These are phyloP conservation scores for Capronia americana DNA, from an alignment of 2,329 filamentous ascomycete genomes.

Conservation along the genomic window DNA sequence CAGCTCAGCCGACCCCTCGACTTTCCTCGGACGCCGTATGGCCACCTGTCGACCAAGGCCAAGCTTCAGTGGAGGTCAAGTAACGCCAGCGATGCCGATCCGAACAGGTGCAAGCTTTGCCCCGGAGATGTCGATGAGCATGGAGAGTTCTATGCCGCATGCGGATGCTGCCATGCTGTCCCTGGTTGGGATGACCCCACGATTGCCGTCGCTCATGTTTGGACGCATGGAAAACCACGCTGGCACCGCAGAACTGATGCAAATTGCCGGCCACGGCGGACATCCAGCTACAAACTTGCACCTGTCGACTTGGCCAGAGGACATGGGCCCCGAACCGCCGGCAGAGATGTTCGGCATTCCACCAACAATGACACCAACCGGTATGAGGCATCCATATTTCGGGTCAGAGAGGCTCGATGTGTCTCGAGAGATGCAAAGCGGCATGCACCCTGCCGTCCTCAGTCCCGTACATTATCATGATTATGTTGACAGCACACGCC, in stretches of 20 bases:
- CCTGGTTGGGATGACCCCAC: slow-evolving; percentile 12
- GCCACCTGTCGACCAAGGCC: slow-evolving; percentile 9
- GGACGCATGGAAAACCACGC: slow-evolving; percentile 16
- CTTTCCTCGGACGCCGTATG: slow-evolving; percentile 4
- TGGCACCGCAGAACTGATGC: slow-evolving; percentile 20
- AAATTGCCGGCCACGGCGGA: slow-evolving; percentile 16
- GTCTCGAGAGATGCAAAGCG: slow-evolving; percentile 11
- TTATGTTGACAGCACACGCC: slow-evolving; percentile 16
- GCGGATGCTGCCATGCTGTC: slow-evolving; percentile 11
- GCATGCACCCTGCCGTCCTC: slow-evolving; percentile 20
- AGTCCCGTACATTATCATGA: slow-evolving; percentile 27
- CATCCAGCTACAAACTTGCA: slow-evolving; percentile 6
- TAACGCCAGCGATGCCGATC: slow-evolving; percentile 9
- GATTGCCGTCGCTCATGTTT: slow-evolving; percentile 17
- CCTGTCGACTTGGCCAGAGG: slow-evolving; percentile 23
- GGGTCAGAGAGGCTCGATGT: slow-evolving; percentile 21
- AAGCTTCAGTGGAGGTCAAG: slow-evolving; percentile 2
- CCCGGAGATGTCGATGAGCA: slow-evolving; percentile 19
- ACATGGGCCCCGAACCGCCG: slow-evolving; percentile 27
- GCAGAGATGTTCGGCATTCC: slow-evolving; percentile 29
- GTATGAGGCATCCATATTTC: slow-evolving; percentile 23
- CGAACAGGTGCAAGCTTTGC: slow-evolving; percentile 12
- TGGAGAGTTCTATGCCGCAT: slow-evolving; percentile 3
- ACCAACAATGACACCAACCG: slow-evolving; percentile 14
- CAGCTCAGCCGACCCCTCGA: slow-evolving; percentile 1